A percentile compares a stretch with the other conserved stretches of the same genome.
Evolutionary conservation across 2,329 filamentous ascomycete species (phyloP).

Genomic region (Colletotrichum sp.): DNA sequence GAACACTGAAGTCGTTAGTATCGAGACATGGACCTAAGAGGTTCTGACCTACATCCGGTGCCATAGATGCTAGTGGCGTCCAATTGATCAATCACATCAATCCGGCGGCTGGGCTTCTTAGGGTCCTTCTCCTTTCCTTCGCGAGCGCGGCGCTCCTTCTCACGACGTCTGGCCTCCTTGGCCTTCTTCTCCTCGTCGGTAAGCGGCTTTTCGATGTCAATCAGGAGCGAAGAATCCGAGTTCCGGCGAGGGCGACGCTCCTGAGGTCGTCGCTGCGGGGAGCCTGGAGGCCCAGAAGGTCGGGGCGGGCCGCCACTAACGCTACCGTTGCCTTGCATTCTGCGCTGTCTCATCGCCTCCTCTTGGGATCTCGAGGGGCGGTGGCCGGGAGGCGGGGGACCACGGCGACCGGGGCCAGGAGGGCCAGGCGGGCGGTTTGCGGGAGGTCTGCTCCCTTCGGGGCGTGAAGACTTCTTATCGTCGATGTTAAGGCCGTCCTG

Average conservation of each 20-base stretch:
- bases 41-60: conserved; percentile 73
- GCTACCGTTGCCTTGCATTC: conserved; percentile 39
- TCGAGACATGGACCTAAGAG: not conserved
- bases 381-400: conserved; percentile 53
- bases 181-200: conserved; percentile 64
- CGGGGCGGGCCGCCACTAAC: conserved; percentile 33
- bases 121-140: conserved; percentile 53
- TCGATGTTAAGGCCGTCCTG: conserved; percentile 74
- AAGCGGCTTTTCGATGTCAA: conserved; percentile 60
- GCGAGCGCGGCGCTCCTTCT: conserved; percentile 55
- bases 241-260: conserved; percentile 70
- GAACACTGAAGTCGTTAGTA: conserved; percentile 67
- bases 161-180: conserved; percentile 54
- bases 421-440: conserved; percentile 43
- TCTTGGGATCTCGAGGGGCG: conserved; percentile 71
- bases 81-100: conserved; percentile 95
- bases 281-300: conserved; percentile 35
- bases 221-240: conserved; percentile 76
- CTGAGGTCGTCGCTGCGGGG: conserved; percentile 40
- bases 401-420: conserved; percentile 45
- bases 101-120: conserved; percentile 52
- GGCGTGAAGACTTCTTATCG: conserved; percentile 51
- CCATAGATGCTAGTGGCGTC: conserved; percentile 97
- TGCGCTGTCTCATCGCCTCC: conserved; percentile 61
- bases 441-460: conserved; percentile 32